Conservation (phyloP, 2,329 filamentous ascomycete genomes). For the Talaromyces islandicus region DNA sequence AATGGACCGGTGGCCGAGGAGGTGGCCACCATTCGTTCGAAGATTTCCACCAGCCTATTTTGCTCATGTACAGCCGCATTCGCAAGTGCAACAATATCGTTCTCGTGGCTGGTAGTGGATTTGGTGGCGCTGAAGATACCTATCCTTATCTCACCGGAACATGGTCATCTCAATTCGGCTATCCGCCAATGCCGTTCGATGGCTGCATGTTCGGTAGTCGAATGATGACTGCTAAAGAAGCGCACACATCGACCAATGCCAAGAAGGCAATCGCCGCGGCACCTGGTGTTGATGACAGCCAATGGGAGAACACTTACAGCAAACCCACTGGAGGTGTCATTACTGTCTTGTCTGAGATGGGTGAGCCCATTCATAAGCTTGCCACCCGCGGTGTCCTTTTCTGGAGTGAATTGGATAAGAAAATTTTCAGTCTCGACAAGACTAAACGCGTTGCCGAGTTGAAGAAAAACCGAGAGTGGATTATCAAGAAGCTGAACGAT, state of each 20-base stretch:
- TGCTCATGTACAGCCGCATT: constrained; percentile 87
- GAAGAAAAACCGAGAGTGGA: constrained; percentile 81
- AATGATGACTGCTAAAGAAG: constrained; percentile 93
- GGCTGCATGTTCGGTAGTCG: constrained; percentile 85
- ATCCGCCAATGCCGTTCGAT: constrained; percentile 90
- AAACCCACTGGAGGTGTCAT: constrained; percentile 87
- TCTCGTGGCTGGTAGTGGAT: constrained; percentile 83
- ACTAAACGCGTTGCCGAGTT: constrained; percentile 84
- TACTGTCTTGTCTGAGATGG: constrained; percentile 97
- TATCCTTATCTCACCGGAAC: constrained; percentile 86
- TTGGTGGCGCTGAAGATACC: constrained; percentile 82
- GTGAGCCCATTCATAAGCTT: constrained; percentile 97
- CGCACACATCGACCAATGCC: constrained; percentile 76
- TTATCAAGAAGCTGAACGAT: constrained; percentile 92
- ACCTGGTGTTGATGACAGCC: constrained; percentile 68
- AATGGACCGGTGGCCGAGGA: constrained; percentile 92
- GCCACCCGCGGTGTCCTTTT: constrained; percentile 92
- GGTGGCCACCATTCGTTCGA: constrained; percentile 94
- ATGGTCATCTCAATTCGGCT: constrained; percentile 82
- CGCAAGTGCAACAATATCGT: constrained; percentile 81
- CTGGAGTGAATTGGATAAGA: constrained; percentile 98
- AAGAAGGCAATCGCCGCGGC: constrained; percentile 89
- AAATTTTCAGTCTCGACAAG: constrained; percentile 94
- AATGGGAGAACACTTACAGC: constrained; percentile 94
- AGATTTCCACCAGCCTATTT: constrained; percentile 87